A percentile compares a stretch with the other conserved stretches of the same genome.
These are phyloP conservation scores for Saccharomycopsis hybrid DNA, from an alignment of 1,139 yeast species.

Conservation along the genomic window DNA sequence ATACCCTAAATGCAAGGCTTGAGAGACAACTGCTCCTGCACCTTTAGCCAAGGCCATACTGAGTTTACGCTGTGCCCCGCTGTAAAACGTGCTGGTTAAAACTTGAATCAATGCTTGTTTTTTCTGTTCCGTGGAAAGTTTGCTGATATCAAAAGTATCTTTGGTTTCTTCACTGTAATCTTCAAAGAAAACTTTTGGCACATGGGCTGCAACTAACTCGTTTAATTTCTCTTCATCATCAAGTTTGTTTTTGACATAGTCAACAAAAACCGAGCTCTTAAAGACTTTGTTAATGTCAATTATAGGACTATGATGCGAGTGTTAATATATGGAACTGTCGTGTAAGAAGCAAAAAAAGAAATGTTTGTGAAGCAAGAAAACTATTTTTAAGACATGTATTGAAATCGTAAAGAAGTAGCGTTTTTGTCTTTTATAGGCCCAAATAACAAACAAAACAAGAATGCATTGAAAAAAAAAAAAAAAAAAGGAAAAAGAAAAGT, in stretches of 20 bases:
- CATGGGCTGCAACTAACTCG: conserved; percentile 25
- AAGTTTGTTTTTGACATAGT: conserved; percentile 35
- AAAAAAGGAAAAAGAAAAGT: too few species aligned
- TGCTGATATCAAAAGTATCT: conserved; percentile 26
- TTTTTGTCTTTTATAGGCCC: too few species aligned
- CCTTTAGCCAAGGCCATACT: conserved; percentile 41
- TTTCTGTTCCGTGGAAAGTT: conserved; percentile 21
- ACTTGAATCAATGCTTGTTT: conserved; percentile 39
- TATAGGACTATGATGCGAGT: conserved; percentile 23
- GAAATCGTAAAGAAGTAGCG: too few species aligned
- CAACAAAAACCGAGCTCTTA: conserved; percentile 34
- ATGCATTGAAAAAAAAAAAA: too few species aligned
- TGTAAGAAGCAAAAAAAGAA: too few species aligned
- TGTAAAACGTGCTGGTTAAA: conserved; percentile 48
- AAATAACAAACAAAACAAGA: too few species aligned
- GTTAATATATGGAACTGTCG: neutral
- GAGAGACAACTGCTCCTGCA: conserved; percentile 48
- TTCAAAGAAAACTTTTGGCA: conserved; percentile 38
- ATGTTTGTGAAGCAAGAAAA: too few species aligned
- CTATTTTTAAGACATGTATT: too few species aligned
- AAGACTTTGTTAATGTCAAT: conserved; percentile 36
- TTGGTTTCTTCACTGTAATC: conserved; percentile 24
- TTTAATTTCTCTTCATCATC: conserved; percentile 32
- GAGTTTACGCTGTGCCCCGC: conserved; percentile 40
- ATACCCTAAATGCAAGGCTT: conserved; percentile 45